These are phyloP conservation scores for Hypoxylon sp. DNA, from an alignment of 2,329 filamentous ascomycete species.

Conservation along the genomic window DNA sequence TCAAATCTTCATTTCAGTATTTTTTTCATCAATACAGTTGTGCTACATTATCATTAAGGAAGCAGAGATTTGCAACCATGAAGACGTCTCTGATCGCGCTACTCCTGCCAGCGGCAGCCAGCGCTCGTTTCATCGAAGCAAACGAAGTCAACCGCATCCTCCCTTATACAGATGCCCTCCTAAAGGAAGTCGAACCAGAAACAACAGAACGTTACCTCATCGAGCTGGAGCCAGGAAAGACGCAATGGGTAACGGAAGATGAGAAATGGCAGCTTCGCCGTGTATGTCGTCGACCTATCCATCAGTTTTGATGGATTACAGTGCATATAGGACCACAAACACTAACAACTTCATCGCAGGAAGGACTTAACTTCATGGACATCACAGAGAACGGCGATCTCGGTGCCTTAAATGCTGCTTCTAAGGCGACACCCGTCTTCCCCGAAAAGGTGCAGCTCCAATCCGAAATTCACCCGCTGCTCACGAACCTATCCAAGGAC, in stretches of 20 bases:
- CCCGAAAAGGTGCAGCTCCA: constrained; percentile 76
- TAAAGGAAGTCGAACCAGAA: constrained; percentile 49
- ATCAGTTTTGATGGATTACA: background rate
- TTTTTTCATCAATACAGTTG: constrained; percentile 14
- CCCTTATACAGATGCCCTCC: constrained; percentile 59
- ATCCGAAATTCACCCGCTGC: constrained; percentile 74
- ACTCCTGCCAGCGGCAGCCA: constrained; percentile 65
- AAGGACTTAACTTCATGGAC: constrained; percentile 92
- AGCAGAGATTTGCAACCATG: constrained; percentile 43
- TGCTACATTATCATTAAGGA: background rate
- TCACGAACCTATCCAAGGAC: constrained; percentile 77
- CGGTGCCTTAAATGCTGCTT: constrained; percentile 61
- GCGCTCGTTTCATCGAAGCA: constrained; percentile 69
- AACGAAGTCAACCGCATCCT: constrained; percentile 65
- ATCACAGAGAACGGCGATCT: constrained; percentile 82
- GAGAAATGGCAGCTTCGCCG: constrained; percentile 93
- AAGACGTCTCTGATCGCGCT: constrained; percentile 66
- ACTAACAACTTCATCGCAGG: constrained; percentile 61
- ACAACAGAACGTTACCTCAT: constrained; percentile 75
- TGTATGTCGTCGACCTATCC: constrained; percentile 59
- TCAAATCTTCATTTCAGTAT: constrained; percentile 1
- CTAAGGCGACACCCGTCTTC: constrained; percentile 67
- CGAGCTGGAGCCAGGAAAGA: constrained; percentile 86
- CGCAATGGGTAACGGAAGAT: constrained; percentile 89
- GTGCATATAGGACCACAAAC: background rate